These are phyloP conservation scores for Termitomyces sp. DNA, from an alignment of 768 basidiomycete species.

Conservation along the genomic window DNA sequence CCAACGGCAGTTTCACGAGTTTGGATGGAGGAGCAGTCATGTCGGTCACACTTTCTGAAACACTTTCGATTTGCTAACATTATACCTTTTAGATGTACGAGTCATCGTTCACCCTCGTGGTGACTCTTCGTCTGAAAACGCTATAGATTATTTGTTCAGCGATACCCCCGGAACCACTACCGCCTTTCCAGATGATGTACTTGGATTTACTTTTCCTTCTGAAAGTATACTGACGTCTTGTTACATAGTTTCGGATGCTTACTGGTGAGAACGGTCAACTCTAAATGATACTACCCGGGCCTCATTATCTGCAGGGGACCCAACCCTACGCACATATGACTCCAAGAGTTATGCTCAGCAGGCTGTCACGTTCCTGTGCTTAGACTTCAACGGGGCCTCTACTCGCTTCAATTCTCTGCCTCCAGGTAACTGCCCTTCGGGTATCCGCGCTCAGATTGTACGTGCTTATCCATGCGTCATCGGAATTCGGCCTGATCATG, in stretches of 20 bases:
- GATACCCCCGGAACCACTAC: constrained; percentile 41
- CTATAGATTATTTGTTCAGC: constrained; percentile 42
- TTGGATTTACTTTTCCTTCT: constrained; percentile 1
- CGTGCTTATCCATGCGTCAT: constrained; percentile 12
- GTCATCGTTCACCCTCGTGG: neutral
- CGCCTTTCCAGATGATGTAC: constrained; percentile 52
- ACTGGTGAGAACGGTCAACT: constrained; percentile 27
- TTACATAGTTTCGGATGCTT: constrained; percentile 46
- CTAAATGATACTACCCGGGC: neutral
- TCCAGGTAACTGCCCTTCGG: constrained; percentile 33
- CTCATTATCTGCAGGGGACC: constrained; percentile 25
- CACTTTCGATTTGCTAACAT: neutral
- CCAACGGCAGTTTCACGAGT: constrained; percentile 41
- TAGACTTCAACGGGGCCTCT: constrained; percentile 38
- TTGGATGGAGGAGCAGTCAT: constrained; percentile 39
- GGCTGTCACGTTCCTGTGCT: constrained; percentile 42
- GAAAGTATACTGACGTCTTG: constrained; percentile 1
- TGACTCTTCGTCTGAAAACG: neutral
- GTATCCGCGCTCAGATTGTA: constrained; percentile 47
- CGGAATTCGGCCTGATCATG: neutral
- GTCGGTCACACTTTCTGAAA: constrained; percentile 19
- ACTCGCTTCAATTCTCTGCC: constrained; percentile 35
- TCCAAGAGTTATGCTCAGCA: constrained; percentile 36
- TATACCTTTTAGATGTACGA: constrained; percentile 23
- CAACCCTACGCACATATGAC: constrained; percentile 42